Base-by-base conservation (phyloP, 2,329 filamentous ascomycete species). In the Aquanectria penicillioides region DNA sequence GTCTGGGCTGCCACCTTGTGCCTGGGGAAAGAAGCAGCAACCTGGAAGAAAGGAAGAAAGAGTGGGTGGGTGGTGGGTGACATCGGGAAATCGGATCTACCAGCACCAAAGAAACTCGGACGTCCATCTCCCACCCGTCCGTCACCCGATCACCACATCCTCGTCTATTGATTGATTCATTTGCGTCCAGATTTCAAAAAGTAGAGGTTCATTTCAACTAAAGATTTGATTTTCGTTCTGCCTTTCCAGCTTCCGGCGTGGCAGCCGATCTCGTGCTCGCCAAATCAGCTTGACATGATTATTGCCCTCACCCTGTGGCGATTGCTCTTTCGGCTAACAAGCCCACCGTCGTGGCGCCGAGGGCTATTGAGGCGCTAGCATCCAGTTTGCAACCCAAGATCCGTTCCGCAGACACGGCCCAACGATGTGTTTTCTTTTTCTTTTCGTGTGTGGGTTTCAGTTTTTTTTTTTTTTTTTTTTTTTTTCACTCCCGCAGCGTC, bases 41-140 rank as follows among this genome's bases (percentile, higher is more conserved):
- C 38, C 25, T 55, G 38, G 40, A 59, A 50, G 36, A n/a, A 37
- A 25, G 36, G 50, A 17, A 46, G 46, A 40, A 17, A 52, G 25
- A 29, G 29, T 38, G 40, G 20, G 49, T 26, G 37, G 8, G 40
- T 17, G 36, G 64, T 64, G 55, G 67, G 67, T 69, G 47, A 67
- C 65, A 69, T 69, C 57, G 65, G 48, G 59, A 46, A 69, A 69
- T 69, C 67, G 51, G 63, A 69, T 69, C 67, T 69, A n/a, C 48
- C 44, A 61, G 55, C 52, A 52, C 61, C 53, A 51, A 28, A 36
- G 28, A n/a, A n/a, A n/a, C n/a, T 43, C 40, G 20, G 33, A 6
- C 36, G 10, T n/a, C 28, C 46, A 44, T 57, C 44, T 47, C 22
- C 44, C 55, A 44, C 33, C 31, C 46, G 44, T 29, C 44, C 37